Evolutionary conservation across 2,329 filamentous ascomycete species (phyloP), one percentile per base, ranked within the genome.

Genomic region (Penicillium olsonii): DNA sequence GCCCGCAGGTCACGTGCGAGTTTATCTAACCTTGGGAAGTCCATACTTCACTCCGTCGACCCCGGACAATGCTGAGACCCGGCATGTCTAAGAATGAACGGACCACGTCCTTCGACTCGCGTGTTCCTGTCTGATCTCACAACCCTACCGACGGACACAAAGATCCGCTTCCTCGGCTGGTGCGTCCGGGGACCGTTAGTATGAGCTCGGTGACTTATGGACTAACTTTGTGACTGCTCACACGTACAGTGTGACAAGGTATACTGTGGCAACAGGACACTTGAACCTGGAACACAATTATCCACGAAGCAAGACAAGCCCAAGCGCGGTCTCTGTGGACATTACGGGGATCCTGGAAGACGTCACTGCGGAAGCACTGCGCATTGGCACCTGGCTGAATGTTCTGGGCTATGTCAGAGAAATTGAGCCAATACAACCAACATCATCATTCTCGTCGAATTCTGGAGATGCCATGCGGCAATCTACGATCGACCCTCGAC

Each of bases 141-240:
- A 3, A 64, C 66, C 42, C 74, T 75, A 41, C 65, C 74, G n/a
- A 56, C 74, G 12, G 82, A 82, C 34, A 82, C 84, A n/a, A 97
- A 97, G 74, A 87, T 96, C 53, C 86, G 92, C 53, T 95, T 97
- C 69, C 73, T 97, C 42, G 92, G 90, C 70, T 96, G 92, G 92
- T 96, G 79, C 74, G 84, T 73, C 27, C 43, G 19, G 19, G 43
- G 26, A 7, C 14, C 12, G 29, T n/a, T 31, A 31, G 29, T 31
- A 31, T 31, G 12, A 31, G 29, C 12, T 14, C 29, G 29, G n/a
- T 31, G 3, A n/a, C 29, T 6, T 31, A 24, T 15, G 12, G 29
- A 31, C 29, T 31, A n/a, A 41, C 22, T 38, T 3, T 40, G 26
- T 24, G 18, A 19, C 24, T 20, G 12, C 29, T 31, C 29, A n/a